Evolutionary conservation across 768 basidiomycete species (phyloP).

Genomic region (Mrakia gelida): DNA sequence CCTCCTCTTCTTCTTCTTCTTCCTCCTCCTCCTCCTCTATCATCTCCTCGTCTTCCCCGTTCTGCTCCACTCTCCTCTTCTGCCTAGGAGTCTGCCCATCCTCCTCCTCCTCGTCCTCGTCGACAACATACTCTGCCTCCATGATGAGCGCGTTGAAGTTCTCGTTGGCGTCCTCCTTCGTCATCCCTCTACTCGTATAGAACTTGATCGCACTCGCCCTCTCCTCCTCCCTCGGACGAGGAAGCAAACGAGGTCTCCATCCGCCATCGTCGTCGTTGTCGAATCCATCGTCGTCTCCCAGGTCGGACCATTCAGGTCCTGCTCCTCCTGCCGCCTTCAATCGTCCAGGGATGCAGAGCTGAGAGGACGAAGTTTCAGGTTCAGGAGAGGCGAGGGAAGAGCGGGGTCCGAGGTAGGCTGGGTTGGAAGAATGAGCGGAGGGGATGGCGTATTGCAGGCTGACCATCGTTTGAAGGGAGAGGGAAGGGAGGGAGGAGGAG

Average conservation of each 20-base stretch:
- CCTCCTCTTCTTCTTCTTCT: conserved; percentile 41
- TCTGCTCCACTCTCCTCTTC: not conserved
- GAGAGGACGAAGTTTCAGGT: conserved; percentile 17
- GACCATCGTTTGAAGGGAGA: not conserved
- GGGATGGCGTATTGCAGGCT: conserved; percentile 25
- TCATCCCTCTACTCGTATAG: not conserved
- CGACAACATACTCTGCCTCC: not conserved
- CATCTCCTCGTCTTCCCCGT: conserved; percentile 46
- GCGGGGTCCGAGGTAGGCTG: conserved; percentile 27
- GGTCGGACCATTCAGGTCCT: conserved; percentile 1
- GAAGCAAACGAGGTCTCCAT: not conserved
- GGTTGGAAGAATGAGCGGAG: conserved; percentile 33
- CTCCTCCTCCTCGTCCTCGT: conserved; percentile 4
- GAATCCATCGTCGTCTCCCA: conserved; percentile 6
- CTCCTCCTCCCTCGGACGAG: not conserved
- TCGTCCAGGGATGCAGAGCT: not conserved
- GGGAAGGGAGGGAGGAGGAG: not conserved
- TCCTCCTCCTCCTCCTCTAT: conserved; percentile 44
- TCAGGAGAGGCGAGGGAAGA: conserved; percentile 10
- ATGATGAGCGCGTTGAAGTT: conserved; percentile 1
- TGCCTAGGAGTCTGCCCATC: not conserved
- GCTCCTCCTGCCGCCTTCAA: not conserved
- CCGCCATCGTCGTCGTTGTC: not conserved
- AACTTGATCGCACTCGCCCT: not conserved
- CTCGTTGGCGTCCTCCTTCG: not conserved